Percentiles rank a stretch among this genome's conserved stretches.
These are phyloP conservation scores for Aspergillus mulundensis DNA, from an alignment of 495 filamentous ascomycete species.

Conservation along the genomic window DNA sequence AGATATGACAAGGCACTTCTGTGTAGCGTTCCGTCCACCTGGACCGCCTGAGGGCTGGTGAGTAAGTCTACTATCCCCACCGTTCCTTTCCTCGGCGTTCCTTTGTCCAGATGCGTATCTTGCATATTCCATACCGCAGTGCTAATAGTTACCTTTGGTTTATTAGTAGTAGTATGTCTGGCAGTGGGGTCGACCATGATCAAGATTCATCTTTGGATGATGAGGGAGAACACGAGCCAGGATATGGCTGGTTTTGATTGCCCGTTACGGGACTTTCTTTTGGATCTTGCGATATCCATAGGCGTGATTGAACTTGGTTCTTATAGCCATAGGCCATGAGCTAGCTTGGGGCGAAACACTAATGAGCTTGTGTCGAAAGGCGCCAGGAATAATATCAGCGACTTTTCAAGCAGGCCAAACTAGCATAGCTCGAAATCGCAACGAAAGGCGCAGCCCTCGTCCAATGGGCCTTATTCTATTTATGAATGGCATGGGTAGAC, in stretches of 20 bases:
- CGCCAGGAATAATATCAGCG: no score
- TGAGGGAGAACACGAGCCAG: no score
- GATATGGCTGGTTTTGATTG: no score
- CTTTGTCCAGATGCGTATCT: no score
- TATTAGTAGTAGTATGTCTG: no score
- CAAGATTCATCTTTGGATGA: no score
- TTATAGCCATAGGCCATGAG: neutral
- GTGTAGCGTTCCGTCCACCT: neutral
- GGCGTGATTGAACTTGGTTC: neutral
- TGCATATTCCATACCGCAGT: no score
- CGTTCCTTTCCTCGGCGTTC: no score
- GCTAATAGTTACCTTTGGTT: no score
- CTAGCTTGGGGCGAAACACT: neutral
- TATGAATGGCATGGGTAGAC: neutral
- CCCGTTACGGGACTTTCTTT: no score
- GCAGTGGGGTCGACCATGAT: no score
- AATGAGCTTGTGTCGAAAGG: neutral
- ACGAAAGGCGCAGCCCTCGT: neutral
- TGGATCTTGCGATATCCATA: neutral
- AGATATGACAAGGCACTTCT: slow-evolving; percentile 10
- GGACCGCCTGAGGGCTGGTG: neutral
- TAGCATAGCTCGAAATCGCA: neutral
- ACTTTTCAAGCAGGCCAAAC: no score
- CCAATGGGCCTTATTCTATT: neutral
- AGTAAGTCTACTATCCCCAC: neutral